These are phyloP conservation scores for Tympanopsis confertula DNA, from an alignment of 2,329 filamentous ascomycete genomes.

Conservation along the genomic window DNA sequence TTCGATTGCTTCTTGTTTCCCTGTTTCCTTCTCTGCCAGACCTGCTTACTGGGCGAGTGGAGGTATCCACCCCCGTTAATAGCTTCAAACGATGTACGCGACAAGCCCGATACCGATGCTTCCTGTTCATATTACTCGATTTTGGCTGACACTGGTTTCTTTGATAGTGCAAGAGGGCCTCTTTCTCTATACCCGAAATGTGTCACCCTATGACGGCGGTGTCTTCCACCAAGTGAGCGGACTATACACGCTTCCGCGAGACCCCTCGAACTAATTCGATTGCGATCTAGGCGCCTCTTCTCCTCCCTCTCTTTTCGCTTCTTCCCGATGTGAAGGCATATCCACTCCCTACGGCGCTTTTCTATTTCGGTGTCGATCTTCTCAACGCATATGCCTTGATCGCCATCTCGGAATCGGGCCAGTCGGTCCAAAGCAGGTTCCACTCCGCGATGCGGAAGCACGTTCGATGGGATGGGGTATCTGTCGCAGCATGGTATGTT, in stretches of 20 bases:
- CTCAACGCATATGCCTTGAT: slow-evolving; percentile 70
- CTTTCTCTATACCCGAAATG: slow-evolving; percentile 90
- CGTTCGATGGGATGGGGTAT: slow-evolving; percentile 62
- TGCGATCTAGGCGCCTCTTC: slow-evolving; percentile 81
- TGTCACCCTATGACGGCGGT: slow-evolving; percentile 93
- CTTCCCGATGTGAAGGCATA: slow-evolving; percentile 59
- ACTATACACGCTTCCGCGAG: no score
- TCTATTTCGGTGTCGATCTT: slow-evolving; percentile 75
- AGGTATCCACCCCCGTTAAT: slow-evolving; percentile 91
- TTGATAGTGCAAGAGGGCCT: slow-evolving; percentile 79
- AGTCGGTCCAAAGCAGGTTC: slow-evolving; percentile 60
- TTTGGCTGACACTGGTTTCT: not conserved
- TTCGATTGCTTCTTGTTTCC: slow-evolving; percentile 70
- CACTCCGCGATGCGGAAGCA: slow-evolving; percentile 71
- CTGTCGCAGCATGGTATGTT: slow-evolving; percentile 67
- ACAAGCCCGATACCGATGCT: not conserved
- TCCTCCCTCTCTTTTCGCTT: slow-evolving; percentile 83
- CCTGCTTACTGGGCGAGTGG: slow-evolving; percentile 78
- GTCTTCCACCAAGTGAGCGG: slow-evolving; percentile 50
- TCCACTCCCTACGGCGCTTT: slow-evolving; percentile 63
- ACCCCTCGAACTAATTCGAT: no score
- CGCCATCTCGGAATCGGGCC: slow-evolving; percentile 70
- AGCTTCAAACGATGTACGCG: slow-evolving; percentile 89
- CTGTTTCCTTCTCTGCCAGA: slow-evolving; percentile 75
- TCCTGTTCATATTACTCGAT: no score